Percentiles rank a stretch among this genome's conserved stretches.
Conservation (phyloP, 371 early-diverging fungal genomes). For the Apophysomyces variabilis region DNA sequence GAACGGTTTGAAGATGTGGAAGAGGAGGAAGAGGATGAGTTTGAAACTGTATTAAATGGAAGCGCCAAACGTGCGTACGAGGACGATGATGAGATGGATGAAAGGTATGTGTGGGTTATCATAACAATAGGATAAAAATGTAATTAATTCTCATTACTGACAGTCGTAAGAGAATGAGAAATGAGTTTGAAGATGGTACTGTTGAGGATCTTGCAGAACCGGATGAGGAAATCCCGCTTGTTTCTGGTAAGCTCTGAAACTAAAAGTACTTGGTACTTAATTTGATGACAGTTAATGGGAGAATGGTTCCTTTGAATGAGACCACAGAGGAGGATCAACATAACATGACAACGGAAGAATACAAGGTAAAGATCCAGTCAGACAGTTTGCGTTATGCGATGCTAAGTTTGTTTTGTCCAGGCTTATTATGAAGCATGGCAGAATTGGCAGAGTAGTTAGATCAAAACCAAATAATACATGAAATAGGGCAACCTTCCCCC, state of each 20-base stretch:
- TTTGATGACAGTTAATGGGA: conserved; percentile 43
- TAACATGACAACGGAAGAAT: conserved; percentile 66
- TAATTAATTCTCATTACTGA: conserved; percentile 15
- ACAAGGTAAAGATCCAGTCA: conserved; percentile 35
- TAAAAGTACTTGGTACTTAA: not conserved
- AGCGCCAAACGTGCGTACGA: conserved; percentile 19
- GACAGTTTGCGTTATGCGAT: not conserved
- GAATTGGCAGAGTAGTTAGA: conserved; percentile 41
- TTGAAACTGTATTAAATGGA: conserved; percentile 27
- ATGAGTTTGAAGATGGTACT: conserved; percentile 20
- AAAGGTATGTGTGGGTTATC: conserved; percentile 24
- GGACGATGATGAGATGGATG: conserved; percentile 38
- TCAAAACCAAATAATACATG: not conserved
- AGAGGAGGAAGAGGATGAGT: conserved; percentile 40
- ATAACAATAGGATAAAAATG: conserved; percentile 9
- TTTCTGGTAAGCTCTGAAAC: conserved; percentile 37
- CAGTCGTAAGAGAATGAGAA: conserved; percentile 12
- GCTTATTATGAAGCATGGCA: conserved; percentile 59
- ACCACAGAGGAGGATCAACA: conserved; percentile 61
- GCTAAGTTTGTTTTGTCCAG: conserved; percentile 19
- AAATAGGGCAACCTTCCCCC: not conserved
- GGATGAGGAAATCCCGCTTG: conserved; percentile 47
- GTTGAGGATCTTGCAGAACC: conserved; percentile 39
- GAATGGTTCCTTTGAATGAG: conserved; percentile 57
- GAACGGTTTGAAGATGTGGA: conserved; percentile 20